Evolutionary conservation across 2,329 filamentous ascomycete genomes (phyloP), one percentile per base, ranked within the genome.

Genomic region (Claviceps digitariae): DNA sequence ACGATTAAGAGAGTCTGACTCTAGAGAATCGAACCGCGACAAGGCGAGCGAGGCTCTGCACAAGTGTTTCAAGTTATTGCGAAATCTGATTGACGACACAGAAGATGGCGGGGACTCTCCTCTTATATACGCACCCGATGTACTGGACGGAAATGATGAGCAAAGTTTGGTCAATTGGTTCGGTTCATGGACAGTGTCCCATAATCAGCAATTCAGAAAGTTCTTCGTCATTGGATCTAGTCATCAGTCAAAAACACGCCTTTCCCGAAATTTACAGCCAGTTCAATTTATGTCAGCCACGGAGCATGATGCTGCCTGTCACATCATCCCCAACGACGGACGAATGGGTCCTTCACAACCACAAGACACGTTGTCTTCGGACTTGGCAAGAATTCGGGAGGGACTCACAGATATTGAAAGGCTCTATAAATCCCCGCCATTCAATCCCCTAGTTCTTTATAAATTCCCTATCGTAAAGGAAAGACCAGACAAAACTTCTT

Each of bases 81-180:
- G 50, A 50, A 48, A 55, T 13, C 53, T 68, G 15, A 43, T 59
- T 29, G 20, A 51, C 31, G 51, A 48, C 15, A 45, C 56, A 21
- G 40, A 52, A 38, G 56, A 59, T 25, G 58, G 57, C 15, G 50
- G 54, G 36, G 31, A 54, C 27, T 41, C 56, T 23, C 66, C 71
- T 3, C 59, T 82, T 6, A 61, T 76, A 2, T 74, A 72, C 60
- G 75, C 74, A 0, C 72, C 73, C 15, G 59, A 67, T 3, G 63
- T 57, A 1, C 76, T 84, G 47, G 74, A 81, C 53, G 69, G 72
- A 0, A 77, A 78, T 52, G 79, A 84, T 56, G 81, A 84, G 60
- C 76, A 82, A 60, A 81, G 75, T 54, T 66, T 84, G 29, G 72
- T 83, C 10, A 79, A 82, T 56, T 83, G 78, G 75, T 84, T 82